Conservation (phyloP, 208 protist genomes). For the Wallacemonas rigidus region DNA sequence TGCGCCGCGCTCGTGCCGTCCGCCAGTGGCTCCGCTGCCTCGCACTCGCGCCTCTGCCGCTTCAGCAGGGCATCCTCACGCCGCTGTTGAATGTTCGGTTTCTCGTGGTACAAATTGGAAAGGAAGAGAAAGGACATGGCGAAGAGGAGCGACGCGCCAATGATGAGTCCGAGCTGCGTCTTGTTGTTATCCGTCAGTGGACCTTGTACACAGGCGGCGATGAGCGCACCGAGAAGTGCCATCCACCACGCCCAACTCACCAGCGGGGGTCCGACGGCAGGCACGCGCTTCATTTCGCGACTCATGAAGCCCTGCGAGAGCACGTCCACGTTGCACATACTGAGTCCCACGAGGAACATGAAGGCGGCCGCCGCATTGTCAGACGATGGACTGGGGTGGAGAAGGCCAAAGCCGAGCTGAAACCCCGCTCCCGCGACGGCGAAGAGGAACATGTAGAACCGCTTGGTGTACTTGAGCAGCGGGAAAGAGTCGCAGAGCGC, state of each 20-base stretch:
- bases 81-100: constrained; percentile 25
- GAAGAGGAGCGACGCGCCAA: constrained; percentile 26
- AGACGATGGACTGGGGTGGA: constrained; percentile 15
- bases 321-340: constrained; percentile 35
- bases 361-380: constrained; percentile 22
- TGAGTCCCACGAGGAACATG: constrained; percentile 31
- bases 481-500: constrained; percentile 31
- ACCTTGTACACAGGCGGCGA: constrained; percentile 28
- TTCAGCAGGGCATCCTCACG: constrained; percentile 23
- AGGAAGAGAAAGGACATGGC: constrained; percentile 25
- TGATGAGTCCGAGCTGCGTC: constrained; percentile 22
- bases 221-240: constrained; percentile 23
- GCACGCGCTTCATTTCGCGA: constrained; percentile 25
- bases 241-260: constrained; percentile 43
- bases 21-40: constrained; percentile 21
- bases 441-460: constrained; percentile 30
- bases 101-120: constrained; percentile 38
- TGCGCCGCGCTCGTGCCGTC: too few species aligned
- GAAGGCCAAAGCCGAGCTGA: constrained; percentile 21
- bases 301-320: constrained; percentile 43
- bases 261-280: constrained; percentile 23
- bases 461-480: constrained; percentile 36
- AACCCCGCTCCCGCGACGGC: constrained; percentile 19
- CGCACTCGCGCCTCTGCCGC: constrained; percentile 21
- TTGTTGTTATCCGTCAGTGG: constrained; percentile 30